Evolutionary conservation across 768 basidiomycete genomes (phyloP).

Genomic region (Daedaleopsis sinensis): DNA sequence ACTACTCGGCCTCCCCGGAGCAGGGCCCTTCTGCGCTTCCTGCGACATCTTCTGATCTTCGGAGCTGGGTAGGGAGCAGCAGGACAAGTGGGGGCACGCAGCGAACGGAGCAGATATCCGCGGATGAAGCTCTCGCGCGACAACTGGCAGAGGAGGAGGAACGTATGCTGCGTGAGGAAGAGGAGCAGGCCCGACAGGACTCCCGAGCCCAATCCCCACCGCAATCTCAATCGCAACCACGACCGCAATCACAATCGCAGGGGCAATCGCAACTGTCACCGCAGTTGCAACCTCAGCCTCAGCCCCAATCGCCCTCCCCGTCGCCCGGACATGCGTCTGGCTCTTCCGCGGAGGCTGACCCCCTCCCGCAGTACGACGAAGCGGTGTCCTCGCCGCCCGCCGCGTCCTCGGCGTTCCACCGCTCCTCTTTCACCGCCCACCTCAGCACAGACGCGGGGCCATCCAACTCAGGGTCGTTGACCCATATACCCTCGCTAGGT

Average conservation of each 20-base stretch:
- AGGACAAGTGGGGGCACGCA: neutral
- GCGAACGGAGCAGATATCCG: slow-evolving; percentile 25
- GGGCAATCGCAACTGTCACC: neutral
- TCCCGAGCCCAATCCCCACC: too few species aligned
- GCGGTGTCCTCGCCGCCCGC: slow-evolving; percentile 6
- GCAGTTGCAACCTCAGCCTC: neutral
- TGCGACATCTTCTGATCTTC: neutral
- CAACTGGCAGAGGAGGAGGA: slow-evolving; percentile 43
- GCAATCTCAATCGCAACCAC: neutral
- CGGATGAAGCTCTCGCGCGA: slow-evolving; percentile 50
- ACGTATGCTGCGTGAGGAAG: slow-evolving; percentile 38
- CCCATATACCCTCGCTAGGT: neutral
- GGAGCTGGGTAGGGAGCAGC: neutral
- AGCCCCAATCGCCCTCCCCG: neutral
- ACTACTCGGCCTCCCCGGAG: slow-evolving; percentile 17
- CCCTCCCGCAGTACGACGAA: slow-evolving; percentile 20
- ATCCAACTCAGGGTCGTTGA: neutral
- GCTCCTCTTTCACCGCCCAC: neutral
- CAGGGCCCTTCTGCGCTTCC: slow-evolving; percentile 4
- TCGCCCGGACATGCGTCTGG: neutral
- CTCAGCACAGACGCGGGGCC: neutral
- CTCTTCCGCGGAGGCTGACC: neutral
- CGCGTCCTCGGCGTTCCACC: slow-evolving; percentile 1
- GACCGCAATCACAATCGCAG: neutral
- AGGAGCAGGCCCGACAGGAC: slow-evolving; percentile 1